Percentiles rank a stretch among this genome's conserved stretches.
phyloP scores from a whole-genome alignment of 1,284 basidiomycete species.

The Tilletia walkeri region DNA sequence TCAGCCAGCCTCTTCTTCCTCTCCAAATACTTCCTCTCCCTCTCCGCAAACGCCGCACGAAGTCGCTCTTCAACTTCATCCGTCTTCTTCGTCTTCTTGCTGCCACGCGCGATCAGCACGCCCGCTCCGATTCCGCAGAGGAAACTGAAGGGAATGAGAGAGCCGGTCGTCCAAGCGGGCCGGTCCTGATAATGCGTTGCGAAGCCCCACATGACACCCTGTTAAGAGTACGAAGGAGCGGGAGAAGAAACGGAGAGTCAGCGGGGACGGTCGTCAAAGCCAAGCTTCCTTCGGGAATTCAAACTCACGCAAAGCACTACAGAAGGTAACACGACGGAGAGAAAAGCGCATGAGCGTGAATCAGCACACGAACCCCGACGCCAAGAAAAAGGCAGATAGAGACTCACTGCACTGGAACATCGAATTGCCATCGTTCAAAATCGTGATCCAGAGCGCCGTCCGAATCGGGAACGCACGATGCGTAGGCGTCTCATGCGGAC shows the following conservation, averaged over 20 bases:
- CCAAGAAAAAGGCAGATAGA: not conserved
- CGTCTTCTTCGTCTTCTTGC: constrained; percentile 73
- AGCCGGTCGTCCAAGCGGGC: constrained; percentile 63
- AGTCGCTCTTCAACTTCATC: constrained; percentile 71
- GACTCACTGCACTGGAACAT: constrained; percentile 64
- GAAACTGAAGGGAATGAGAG: constrained; percentile 73
- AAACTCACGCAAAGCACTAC: not conserved
- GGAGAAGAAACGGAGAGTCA: not conserved
- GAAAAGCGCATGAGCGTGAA: not conserved
- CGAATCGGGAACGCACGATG: constrained; percentile 72
- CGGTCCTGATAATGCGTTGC: constrained; percentile 58
- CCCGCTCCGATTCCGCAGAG: constrained; percentile 77
- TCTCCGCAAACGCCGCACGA: constrained; percentile 51
- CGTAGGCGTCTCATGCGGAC: constrained; percentile 79
- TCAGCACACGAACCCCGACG: not conserved
- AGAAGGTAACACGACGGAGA: not conserved
- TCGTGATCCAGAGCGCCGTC: constrained; percentile 58
- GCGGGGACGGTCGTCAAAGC: not conserved
- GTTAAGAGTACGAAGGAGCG: not conserved
- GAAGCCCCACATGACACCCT: constrained; percentile 40
- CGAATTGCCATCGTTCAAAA: constrained; percentile 74
- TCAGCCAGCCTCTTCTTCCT: constrained; percentile 20
- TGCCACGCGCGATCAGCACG: constrained; percentile 75
- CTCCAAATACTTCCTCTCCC: constrained; percentile 27
- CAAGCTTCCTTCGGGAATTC: not conserved